phyloP scores from a whole-genome alignment of 2,329 filamentous ascomycete species.

The Apiospora saccharicola region DNA sequence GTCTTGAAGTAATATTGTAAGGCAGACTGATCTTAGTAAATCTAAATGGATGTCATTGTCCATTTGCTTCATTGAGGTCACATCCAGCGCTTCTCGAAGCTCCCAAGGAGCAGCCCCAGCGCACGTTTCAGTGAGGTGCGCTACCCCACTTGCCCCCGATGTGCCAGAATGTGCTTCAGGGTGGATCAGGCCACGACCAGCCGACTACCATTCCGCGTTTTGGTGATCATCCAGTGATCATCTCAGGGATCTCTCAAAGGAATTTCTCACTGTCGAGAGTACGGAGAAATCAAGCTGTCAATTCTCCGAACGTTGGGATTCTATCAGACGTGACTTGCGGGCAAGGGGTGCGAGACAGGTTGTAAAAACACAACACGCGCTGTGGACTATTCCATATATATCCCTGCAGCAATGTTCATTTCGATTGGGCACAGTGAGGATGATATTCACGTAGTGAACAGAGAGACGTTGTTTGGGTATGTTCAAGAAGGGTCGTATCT shows the following conservation, averaged over 20 bases:
- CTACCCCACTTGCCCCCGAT: not conserved
- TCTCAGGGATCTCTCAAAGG: conserved; percentile 4
- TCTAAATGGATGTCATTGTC: not conserved
- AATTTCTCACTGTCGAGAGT: not conserved
- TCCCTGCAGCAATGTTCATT: not conserved
- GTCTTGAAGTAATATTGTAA: too few species aligned
- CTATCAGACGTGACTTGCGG: not conserved
- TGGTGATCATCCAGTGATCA: not conserved
- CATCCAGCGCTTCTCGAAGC: not conserved
- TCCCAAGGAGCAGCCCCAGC: not conserved
- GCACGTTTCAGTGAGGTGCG: conserved; percentile 7
- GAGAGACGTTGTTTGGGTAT: not conserved
- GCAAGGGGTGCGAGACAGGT: not conserved
- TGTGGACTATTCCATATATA: not conserved
- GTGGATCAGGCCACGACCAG: not conserved
- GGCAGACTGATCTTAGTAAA: too few species aligned
- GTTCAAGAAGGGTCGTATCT: conserved; percentile 10
- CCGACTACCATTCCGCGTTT: not conserved
- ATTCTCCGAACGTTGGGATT: not conserved
- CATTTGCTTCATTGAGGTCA: not conserved
- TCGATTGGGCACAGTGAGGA: not conserved
- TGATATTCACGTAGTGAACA: not conserved
- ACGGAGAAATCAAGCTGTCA: not conserved
- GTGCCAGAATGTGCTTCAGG: not conserved
- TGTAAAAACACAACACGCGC: not conserved